These are phyloP conservation scores for Wickerhamiella pararugosa DNA, from an alignment of 1,139 yeast genomes.

Conservation along the genomic window DNA sequence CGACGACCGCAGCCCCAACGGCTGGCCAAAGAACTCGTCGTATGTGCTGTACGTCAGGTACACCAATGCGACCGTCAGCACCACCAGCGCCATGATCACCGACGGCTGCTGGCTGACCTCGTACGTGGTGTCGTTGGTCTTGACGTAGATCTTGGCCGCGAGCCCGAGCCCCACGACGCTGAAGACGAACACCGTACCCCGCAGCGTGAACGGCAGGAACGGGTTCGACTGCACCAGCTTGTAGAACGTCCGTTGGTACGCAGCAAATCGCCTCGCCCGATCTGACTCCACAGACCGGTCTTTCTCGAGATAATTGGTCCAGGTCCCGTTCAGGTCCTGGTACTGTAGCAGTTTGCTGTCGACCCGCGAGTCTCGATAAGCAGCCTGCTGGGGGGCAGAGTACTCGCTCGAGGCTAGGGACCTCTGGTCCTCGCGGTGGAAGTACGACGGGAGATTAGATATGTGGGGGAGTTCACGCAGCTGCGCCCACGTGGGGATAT, in stretches of 20 bases:
- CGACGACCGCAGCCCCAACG: conserved; percentile 77
- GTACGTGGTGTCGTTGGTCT: conserved; percentile 19
- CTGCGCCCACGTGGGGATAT: conserved; percentile 4
- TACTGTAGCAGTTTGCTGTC: conserved; percentile 1
- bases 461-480: conserved; percentile 3
- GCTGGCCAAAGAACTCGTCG: conserved; percentile 86
- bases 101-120: conserved; percentile 62
- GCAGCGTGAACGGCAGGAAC: conserved; percentile 59
- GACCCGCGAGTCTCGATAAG: not conserved
- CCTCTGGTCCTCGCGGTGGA: not conserved
- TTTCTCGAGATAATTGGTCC: conserved; percentile 3
- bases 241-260: conserved; percentile 1
- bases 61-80: conserved; percentile 61
- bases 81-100: conserved; percentile 82
- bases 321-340: conserved; percentile 4
- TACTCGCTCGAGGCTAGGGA: not conserved
- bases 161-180: conserved; percentile 50
- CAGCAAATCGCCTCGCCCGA: not conserved
- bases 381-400: not conserved
- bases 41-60: conserved; percentile 71
- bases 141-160: conserved; percentile 47
- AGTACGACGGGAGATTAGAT: conserved; percentile 1
- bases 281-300: not conserved
- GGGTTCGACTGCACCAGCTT: conserved; percentile 54
- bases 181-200: conserved; percentile 51